phyloP scores from a whole-genome alignment of 2,329 filamentous ascomycete species.

The Trichoderma brevicompactum region DNA sequence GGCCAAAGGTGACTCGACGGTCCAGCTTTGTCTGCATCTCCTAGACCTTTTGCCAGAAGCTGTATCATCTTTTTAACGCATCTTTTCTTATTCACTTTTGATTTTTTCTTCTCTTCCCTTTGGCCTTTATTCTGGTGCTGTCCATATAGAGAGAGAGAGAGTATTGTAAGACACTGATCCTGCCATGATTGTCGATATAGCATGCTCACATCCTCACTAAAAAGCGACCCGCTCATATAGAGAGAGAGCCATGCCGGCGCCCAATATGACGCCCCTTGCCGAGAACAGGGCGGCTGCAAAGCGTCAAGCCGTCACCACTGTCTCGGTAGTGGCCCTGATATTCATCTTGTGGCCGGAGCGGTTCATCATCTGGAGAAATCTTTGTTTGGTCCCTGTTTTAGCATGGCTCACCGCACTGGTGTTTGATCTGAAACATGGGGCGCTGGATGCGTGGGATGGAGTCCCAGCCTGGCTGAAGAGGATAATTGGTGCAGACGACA shows the following conservation, averaged over 20 bases:
- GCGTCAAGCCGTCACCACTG: constrained; percentile 23
- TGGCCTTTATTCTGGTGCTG: background rate
- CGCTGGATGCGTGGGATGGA: constrained; percentile 18
- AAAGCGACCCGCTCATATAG: background rate
- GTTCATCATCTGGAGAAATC: constrained; percentile 15
- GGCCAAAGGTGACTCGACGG: background rate
- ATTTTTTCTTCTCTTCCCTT: background rate
- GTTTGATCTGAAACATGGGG: constrained; percentile 19
- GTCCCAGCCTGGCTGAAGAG: constrained; percentile 22
- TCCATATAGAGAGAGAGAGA: background rate
- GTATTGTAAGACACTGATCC: background rate
- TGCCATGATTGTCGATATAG: background rate
- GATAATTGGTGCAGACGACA: constrained; percentile 20
- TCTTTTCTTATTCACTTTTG: background rate
- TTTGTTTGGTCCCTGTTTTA: constrained; percentile 15
- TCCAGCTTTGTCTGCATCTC: too few relatives aligned
- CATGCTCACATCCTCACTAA: background rate
- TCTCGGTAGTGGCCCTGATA: constrained; percentile 11
- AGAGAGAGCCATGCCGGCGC: constrained; percentile 2
- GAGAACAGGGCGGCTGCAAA: constrained; percentile 16
- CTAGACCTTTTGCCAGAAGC: too few relatives aligned
- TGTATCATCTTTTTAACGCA: background rate
- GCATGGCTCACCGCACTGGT: constrained; percentile 19
- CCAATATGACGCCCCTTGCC: background rate
- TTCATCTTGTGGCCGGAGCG: constrained; percentile 23